Evolutionary conservation across 1,139 yeast genomes (phyloP).

Genomic region (Suhomyces coccinellae): DNA sequence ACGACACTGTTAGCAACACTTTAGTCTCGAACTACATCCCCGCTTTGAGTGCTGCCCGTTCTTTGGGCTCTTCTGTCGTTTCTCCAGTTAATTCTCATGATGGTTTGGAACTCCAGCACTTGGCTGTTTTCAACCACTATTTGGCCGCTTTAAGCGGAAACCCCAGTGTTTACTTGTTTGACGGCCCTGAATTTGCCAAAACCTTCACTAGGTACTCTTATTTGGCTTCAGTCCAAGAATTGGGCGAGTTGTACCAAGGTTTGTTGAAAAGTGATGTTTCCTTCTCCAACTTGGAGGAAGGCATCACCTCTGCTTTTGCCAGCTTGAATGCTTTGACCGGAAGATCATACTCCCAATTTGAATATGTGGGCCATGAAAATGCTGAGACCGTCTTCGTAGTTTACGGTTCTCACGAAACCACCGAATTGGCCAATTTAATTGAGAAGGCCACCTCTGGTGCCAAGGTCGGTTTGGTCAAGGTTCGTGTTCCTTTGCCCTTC

Average conservation of each 20-base stretch:
- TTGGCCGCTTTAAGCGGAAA: conserved; percentile 53
- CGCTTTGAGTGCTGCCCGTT: conserved; percentile 63
- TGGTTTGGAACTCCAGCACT: conserved; percentile 63
- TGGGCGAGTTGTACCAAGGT: conserved; percentile 43
- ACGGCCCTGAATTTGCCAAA: conserved; percentile 70
- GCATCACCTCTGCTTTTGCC: conserved; percentile 42
- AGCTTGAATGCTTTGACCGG: conserved; percentile 61
- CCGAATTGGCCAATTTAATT: conserved; percentile 51
- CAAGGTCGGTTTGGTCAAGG: conserved; percentile 64
- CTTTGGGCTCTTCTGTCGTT: conserved; percentile 68
- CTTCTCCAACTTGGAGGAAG: conserved; percentile 36
- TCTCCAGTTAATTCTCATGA: conserved; percentile 56
- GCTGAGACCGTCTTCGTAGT: conserved; percentile 75
- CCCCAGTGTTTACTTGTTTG: conserved; percentile 73
- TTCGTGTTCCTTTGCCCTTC: conserved; percentile 81
- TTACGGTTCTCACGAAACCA: conserved; percentile 70
- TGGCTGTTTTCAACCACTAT: conserved; percentile 65
- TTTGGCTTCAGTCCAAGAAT: conserved; percentile 46
- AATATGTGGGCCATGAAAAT: conserved; percentile 60
- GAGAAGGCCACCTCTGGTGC: conserved; percentile 29
- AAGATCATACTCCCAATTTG: conserved; percentile 63
- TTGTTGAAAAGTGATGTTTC: conserved; percentile 30
- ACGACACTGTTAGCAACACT: conserved; percentile 50
- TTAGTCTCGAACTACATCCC: conserved; percentile 68
- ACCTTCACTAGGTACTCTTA: conserved; percentile 52